Evolutionary conservation across 176 grass and related monocot genomes (phyloP), one percentile per base, ranked within the genome.

Genomic region (Secale cereale): DNA sequence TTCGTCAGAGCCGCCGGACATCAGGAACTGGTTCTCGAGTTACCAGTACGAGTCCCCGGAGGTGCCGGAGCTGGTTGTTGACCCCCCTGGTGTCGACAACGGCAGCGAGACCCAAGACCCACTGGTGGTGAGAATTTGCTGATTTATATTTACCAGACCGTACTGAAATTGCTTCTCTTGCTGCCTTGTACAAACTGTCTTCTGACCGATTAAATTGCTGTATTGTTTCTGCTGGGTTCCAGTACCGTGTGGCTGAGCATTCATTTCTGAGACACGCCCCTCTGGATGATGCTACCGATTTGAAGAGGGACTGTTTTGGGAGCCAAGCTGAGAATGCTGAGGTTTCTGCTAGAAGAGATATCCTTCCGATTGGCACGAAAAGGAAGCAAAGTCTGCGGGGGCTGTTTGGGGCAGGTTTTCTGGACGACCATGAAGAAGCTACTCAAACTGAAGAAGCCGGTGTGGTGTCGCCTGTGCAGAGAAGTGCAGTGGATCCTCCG

Each of bases 11-110:
- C 95, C 92, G 19, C 91, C 89, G 56, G 92, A 95, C 74, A 90
- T 98, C 77, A 88, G 78, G 56, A 95, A 98, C 36, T 98, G 95
- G 95, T 95, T 98, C 84, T 80, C 89, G 27, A 91, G 95, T 78
- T 98, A 98, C 46, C 82, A 86, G 69, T 98, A 87, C 6, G 87
- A 94, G 59, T 92, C 92, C 0, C 87, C 61, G 26, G 85, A 90
- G 23, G 75, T 70, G 43, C 48, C 72, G 4, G 64, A 91, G 60
- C 46, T 79, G 15, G 56, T 62, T 35, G 64, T 61, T 39, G 73
- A 39, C 35, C 22, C 23, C 59, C 22, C 23, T 64, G 65, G 10
- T 17, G 41, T 26, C 20, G n/a, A 72, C 8, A 62, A 64, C 5
- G 67, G 57, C 16, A 77, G 59, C 27, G 87, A 89, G 74, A 91